phyloP scores from a whole-genome alignment of 352 stramenopile species.

The Globisporangium emineosum region DNA sequence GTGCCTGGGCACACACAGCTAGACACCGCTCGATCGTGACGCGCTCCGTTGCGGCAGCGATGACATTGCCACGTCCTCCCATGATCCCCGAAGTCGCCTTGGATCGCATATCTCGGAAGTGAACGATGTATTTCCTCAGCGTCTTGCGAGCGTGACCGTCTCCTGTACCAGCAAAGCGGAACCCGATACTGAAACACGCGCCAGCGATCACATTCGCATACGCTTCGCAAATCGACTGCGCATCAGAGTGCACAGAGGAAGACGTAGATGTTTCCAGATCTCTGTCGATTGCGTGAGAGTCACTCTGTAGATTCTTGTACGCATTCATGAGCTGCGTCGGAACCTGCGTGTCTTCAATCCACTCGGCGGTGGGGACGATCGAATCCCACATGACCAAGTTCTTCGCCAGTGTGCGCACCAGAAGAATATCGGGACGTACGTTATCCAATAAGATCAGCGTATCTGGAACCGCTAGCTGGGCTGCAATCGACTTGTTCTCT shows the following conservation, averaged over 20 bases:
- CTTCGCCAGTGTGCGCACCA: slow-evolving; percentile 92
- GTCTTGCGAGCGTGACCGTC: slow-evolving; percentile 49
- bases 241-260: slow-evolving; percentile 54
- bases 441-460: slow-evolving; percentile 96
- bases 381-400: slow-evolving; percentile 95
- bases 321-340: slow-evolving; percentile 47
- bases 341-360: slow-evolving; percentile 85
- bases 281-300: not conserved
- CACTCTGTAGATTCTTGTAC: slow-evolving; percentile 32
- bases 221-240: slow-evolving; percentile 90
- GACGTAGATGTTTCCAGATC: slow-evolving; percentile 1
- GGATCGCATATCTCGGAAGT: slow-evolving; percentile 73
- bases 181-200: slow-evolving; percentile 93
- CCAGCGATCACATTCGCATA: slow-evolving; percentile 94
- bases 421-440: slow-evolving; percentile 94
- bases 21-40: slow-evolving; percentile 94
- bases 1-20: slow-evolving; percentile 83
- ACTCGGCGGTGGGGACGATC: slow-evolving; percentile 86
- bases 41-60: slow-evolving; percentile 66
- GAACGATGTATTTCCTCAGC: slow-evolving; percentile 57
- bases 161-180: slow-evolving; percentile 93
- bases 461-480: slow-evolving; percentile 89
- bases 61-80: slow-evolving; percentile 31
- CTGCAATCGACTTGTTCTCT: slow-evolving; percentile 80
- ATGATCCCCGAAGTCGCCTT: slow-evolving; percentile 31